A percentile compares a stretch with the other conserved stretches of the same genome.
phyloP scores from a whole-genome alignment of 129 eudicot genomes.

The Deinandra increscens region DNA sequence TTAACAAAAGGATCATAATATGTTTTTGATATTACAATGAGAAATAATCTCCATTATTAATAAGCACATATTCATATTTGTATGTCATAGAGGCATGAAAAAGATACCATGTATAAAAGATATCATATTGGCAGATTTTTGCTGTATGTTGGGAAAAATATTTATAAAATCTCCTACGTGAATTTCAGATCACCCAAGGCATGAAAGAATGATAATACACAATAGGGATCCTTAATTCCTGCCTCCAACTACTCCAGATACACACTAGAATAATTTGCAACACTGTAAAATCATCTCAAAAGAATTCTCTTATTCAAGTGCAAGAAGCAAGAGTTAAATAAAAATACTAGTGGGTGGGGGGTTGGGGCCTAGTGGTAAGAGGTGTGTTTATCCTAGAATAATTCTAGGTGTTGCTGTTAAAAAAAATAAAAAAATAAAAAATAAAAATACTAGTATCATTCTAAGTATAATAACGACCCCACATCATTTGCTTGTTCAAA shows the following conservation, averaged over 20 bases:
- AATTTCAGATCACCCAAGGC: neutral
- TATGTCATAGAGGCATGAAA: neutral
- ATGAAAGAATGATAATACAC: neutral
- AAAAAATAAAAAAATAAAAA: neutral
- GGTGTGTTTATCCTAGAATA: too few relatives aligned
- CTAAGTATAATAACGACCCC: neutral
- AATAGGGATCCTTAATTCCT: neutral
- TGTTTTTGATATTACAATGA: neutral
- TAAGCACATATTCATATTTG: neutral
- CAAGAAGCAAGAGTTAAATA: neutral
- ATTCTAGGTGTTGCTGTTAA: too few relatives aligned
- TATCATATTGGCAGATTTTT: neutral
- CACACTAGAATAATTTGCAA: neutral
- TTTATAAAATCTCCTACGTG: neutral
- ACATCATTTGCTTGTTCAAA: neutral
- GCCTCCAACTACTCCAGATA: neutral
- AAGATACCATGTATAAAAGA: neutral
- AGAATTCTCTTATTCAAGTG: neutral
- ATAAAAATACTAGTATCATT: neutral
- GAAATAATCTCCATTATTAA: neutral
- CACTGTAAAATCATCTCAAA: neutral
- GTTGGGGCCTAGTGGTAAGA: too few relatives aligned
- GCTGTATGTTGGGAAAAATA: neutral
- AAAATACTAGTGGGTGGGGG: too few relatives aligned
- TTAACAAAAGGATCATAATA: neutral